Percentiles rank a stretch among this genome's conserved stretches.
These are phyloP conservation scores for Candida dajiaensis DNA, from an alignment of 805 yeast genomes.

Conservation along the genomic window DNA sequence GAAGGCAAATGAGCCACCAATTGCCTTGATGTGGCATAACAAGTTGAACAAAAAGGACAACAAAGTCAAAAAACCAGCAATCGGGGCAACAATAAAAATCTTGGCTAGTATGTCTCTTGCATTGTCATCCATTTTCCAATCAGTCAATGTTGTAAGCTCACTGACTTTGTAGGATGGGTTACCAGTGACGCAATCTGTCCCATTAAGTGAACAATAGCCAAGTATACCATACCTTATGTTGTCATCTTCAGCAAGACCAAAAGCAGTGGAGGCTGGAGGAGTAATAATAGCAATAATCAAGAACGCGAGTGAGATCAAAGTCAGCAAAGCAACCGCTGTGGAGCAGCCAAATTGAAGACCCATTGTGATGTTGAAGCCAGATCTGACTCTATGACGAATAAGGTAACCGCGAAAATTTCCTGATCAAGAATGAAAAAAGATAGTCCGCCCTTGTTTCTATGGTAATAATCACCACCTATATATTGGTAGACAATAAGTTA, in stretches of 20 bases:
- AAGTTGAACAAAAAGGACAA: conserved; percentile 34
- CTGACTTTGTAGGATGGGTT: conserved; percentile 37
- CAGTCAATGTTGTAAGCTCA: conserved; percentile 23
- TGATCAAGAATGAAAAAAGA: not conserved
- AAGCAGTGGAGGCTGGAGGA: conserved; percentile 47
- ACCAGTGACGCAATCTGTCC: conserved; percentile 35
- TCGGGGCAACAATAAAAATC: conserved; percentile 54
- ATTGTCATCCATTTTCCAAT: conserved; percentile 43
- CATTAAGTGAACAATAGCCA: conserved; percentile 48
- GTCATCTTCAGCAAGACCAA: conserved; percentile 44
- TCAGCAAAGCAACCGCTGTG: conserved; percentile 38
- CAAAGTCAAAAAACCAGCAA: conserved; percentile 60
- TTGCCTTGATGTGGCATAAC: conserved; percentile 26
- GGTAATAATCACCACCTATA: not conserved
- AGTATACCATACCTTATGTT: conserved; percentile 53
- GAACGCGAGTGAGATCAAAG: conserved; percentile 53
- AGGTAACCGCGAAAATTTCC: not conserved
- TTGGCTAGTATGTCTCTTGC: conserved; percentile 49
- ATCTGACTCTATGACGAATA: not conserved
- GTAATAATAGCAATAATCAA: conserved; percentile 56
- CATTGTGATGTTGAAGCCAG: conserved; percentile 5
- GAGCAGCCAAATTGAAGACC: conserved; percentile 34
- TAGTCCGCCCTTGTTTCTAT: not conserved
- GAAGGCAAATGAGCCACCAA: conserved; percentile 22
- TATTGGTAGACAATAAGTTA: not conserved